These are phyloP conservation scores for Trypanosoma theileri DNA, from an alignment of 208 protist genomes.

Conservation along the genomic window DNA sequence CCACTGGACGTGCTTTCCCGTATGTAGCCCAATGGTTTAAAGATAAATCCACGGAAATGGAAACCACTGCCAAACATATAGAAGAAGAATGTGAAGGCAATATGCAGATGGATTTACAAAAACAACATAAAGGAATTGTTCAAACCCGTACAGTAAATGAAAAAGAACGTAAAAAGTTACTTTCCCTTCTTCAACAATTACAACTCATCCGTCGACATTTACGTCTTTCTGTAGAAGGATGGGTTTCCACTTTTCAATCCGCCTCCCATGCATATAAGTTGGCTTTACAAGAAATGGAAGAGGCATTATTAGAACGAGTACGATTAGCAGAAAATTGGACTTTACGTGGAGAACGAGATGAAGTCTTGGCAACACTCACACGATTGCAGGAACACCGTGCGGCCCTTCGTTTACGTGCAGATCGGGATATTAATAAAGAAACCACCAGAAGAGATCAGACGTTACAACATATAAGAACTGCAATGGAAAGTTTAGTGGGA, in stretches of 20 bases:
- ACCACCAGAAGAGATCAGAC: conserved; percentile 24
- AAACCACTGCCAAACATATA: not conserved
- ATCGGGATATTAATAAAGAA: conserved; percentile 17
- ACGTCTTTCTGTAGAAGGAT: conserved; percentile 2
- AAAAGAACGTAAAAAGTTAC: conserved; percentile 12
- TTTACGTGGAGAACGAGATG: conserved; percentile 28
- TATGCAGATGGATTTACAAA: not conserved
- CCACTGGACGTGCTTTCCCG: conserved; percentile 41
- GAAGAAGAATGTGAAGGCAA: not conserved
- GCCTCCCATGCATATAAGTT: conserved; percentile 23
- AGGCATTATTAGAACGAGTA: conserved; percentile 24
- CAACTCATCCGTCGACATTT: conserved; percentile 16
- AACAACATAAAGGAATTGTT: conserved; percentile 3
- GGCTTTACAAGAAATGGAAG: conserved; percentile 33
- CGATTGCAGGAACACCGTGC: conserved; percentile 29
- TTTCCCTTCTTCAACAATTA: conserved; percentile 15
- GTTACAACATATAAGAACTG: conserved; percentile 23
- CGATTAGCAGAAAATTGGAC: conserved; percentile 41
- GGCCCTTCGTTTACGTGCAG: conserved; percentile 12
- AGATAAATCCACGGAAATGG: conserved; percentile 23
- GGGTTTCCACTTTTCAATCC: conserved; percentile 25
- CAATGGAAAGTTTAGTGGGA: conserved; percentile 46
- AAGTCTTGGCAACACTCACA: conserved; percentile 23
- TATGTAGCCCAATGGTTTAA: conserved; percentile 39
- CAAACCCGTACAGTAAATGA: not conserved